Evolutionary conservation across 257 asterid genomes (phyloP).

Genomic region (Coffea canephora): DNA sequence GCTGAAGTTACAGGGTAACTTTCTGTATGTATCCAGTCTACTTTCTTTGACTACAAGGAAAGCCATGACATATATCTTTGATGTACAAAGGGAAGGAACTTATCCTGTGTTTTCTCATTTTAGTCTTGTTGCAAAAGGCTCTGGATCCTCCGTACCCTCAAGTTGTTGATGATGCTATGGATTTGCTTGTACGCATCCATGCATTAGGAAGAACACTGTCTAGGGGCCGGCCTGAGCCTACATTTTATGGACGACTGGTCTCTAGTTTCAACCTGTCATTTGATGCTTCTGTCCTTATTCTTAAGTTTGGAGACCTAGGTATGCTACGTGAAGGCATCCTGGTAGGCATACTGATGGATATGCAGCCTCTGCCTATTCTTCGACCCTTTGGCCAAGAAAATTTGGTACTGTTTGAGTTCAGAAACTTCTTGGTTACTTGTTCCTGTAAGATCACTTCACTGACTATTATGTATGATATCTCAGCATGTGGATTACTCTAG

Average conservation of each 20-base stretch:
- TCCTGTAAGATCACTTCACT: constrained; percentile 20
- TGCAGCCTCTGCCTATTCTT: constrained; percentile 77
- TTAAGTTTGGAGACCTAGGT: constrained; percentile 77
- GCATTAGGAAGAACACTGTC: constrained; percentile 62
- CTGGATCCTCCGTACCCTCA: constrained; percentile 81
- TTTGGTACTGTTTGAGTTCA: constrained; percentile 47
- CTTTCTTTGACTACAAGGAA: neutral
- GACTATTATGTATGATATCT: constrained; percentile 20
- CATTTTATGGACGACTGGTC: constrained; percentile 82
- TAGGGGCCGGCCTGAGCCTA: constrained; percentile 75
- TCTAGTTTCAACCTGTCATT: constrained; percentile 79
- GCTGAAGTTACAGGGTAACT: neutral
- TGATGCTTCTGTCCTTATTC: constrained; percentile 80
- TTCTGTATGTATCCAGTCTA: neutral
- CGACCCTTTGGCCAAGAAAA: constrained; percentile 79
- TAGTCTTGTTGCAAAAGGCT: constrained; percentile 84
- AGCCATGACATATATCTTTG: neutral
- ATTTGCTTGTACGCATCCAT: constrained; percentile 56
- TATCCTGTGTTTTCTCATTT: constrained; percentile 25
- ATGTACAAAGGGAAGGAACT: neutral
- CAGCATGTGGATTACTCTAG: constrained; percentile 57
- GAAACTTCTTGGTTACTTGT: constrained; percentile 12
- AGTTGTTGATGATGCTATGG: constrained; percentile 73
- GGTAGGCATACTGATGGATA: constrained; percentile 84
- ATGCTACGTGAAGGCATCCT: constrained; percentile 94